Base-by-base conservation (phyloP, 2,329 filamentous ascomycete genomes). In the Colletotrichum sp. region DNA sequence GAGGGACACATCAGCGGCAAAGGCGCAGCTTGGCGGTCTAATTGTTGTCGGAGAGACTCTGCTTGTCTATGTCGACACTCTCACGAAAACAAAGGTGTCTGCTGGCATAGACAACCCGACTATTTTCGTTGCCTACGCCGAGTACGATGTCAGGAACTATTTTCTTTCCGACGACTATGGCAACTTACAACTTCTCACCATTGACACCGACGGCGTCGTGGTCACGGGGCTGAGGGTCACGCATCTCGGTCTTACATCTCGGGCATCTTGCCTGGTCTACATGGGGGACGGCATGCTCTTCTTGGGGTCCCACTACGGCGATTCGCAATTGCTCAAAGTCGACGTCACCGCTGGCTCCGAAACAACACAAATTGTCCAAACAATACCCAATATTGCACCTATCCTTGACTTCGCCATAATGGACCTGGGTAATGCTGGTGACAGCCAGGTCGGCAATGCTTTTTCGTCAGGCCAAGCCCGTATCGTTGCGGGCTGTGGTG, bases 381-480 rank as follows among this genome's bases (percentile, higher is more conserved):
- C 92, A 0, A 89, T 97, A 71, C 87, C 91, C 5, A 99, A 98
- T 81, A 95, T 98, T 79, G 96, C 94, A 0, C 97, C 97, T 0
- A 94, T 99, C 56, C 86, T 98, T 52, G 97, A 99, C 82, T 98
- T 99, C 79, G 93, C 94, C 1, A 92, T 99, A 18, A 98, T 98
- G 95, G 97, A 98, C 81, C 94, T 98, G 89, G 96, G 96, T 1
- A 96, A 95, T 79, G 93, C 95, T 75, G 93, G 93, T 27, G 94
- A 97, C 77, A 92, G 89, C 10, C 93, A 95, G 74, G 84, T 88
- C 22, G 94, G 93, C 5, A 97, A 97, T 80, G 95, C 97, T 77
- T 99, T 98, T 81, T 98, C 96, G 0, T 98, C 96, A 1, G 97
- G 97, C 0, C 96, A 99, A 84, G 96, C 97, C 61, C 92, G 96